phyloP scores from a whole-genome alignment of 192 early-diverging fungal species.

The Backusella liffmaniae region DNA sequence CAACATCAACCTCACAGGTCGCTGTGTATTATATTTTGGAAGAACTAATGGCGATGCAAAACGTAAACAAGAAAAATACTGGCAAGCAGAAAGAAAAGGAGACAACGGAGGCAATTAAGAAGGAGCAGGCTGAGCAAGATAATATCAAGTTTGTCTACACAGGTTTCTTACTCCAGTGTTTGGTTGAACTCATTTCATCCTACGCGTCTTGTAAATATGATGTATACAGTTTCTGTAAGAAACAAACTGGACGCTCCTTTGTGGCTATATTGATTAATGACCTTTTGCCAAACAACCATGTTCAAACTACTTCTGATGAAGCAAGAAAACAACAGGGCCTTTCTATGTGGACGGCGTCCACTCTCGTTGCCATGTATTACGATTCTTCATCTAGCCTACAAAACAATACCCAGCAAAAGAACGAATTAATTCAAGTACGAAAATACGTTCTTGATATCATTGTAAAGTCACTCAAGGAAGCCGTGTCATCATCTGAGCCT shows the following conservation, averaged over 20 bases:
- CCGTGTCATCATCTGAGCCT: slow-evolving; percentile 45
- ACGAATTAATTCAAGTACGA: slow-evolving; percentile 58
- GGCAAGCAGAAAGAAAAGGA: slow-evolving; percentile 6
- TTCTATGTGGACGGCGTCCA: slow-evolving; percentile 67
- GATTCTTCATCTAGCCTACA: slow-evolving; percentile 34
- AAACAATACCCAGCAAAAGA: slow-evolving; percentile 52
- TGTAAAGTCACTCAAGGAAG: slow-evolving; percentile 61
- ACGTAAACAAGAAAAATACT: not conserved
- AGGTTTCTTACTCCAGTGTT: slow-evolving; percentile 81
- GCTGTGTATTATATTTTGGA: slow-evolving; percentile 31
- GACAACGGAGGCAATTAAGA: slow-evolving; percentile 9
- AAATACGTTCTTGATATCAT: slow-evolving; percentile 69
- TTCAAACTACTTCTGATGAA: slow-evolving; percentile 43
- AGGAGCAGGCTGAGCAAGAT: slow-evolving; percentile 14
- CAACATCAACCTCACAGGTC: slow-evolving; percentile 3
- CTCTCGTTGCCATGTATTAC: slow-evolving; percentile 61
- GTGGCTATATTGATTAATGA: slow-evolving; percentile 65
- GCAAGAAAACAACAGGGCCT: slow-evolving; percentile 57
- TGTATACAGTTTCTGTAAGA: slow-evolving; percentile 57
- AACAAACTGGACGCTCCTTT: slow-evolving; percentile 46
- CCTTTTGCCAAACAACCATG: slow-evolving; percentile 56
- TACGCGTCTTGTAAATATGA: slow-evolving; percentile 81
- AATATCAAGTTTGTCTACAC: slow-evolving; percentile 48
- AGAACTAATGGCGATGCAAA: slow-evolving; percentile 20
- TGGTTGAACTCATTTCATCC: slow-evolving; percentile 85